Evolutionary conservation across 2,329 filamentous ascomycete genomes (phyloP).

Genomic region (Colletotrichum endophyticum): DNA sequence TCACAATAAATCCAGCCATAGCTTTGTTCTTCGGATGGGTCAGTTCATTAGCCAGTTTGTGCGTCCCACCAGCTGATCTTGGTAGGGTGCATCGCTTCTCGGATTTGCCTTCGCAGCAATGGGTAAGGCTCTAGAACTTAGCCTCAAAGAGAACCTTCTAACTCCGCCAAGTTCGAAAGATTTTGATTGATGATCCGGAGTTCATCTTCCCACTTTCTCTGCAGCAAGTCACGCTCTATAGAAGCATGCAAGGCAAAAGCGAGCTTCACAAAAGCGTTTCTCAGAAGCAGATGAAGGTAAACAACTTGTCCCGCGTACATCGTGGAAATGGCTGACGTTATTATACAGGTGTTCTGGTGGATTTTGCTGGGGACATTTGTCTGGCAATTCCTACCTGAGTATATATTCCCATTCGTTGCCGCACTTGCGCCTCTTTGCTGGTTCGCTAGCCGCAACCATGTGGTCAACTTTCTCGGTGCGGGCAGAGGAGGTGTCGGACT

Average conservation of each 20-base stretch:
- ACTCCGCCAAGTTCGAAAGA: constrained; percentile 39
- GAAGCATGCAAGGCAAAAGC: constrained; percentile 14
- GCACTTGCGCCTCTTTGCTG: constrained; percentile 68
- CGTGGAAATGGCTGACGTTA: background rate
- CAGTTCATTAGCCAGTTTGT: constrained; percentile 56
- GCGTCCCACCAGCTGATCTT: background rate
- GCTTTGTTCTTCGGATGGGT: constrained; percentile 65
- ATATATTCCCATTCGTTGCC: constrained; percentile 62
- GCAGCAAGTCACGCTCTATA: constrained; percentile 13
- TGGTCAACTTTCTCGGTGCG: constrained; percentile 65
- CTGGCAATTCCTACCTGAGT: constrained; percentile 69
- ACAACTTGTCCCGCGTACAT: too few species aligned
- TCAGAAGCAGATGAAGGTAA: constrained; percentile 8
- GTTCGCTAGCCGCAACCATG: constrained; percentile 62
- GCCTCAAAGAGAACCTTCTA: background rate
- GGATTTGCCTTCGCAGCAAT: constrained; percentile 55
- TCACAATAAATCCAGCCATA: constrained; percentile 55
- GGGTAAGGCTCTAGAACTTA: constrained; percentile 32
- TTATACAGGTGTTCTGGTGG: constrained; percentile 59
- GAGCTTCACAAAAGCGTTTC: constrained; percentile 5
- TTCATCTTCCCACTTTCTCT: constrained; percentile 28
- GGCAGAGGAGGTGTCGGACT: constrained; percentile 68
- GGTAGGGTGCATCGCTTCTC: constrained; percentile 4
- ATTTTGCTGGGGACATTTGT: constrained; percentile 56
- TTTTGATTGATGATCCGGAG: constrained; percentile 63